These are phyloP conservation scores for Carex sylvatica DNA, from an alignment of 202 grass and related monocot species.

Conservation along the genomic window DNA sequence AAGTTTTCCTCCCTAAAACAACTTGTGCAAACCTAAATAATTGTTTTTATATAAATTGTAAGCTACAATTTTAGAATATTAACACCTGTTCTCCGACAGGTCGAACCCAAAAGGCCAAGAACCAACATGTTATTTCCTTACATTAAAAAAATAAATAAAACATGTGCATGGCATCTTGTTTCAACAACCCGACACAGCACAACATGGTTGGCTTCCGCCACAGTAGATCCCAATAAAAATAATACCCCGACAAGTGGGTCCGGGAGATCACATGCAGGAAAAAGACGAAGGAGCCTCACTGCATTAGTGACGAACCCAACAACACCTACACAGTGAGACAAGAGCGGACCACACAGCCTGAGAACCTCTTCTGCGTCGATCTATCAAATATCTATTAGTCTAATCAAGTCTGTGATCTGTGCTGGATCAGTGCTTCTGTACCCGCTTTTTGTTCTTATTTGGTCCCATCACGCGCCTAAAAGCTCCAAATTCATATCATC, in stretches of 20 bases:
- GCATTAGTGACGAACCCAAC: background rate
- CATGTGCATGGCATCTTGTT: background rate
- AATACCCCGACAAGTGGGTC: background rate
- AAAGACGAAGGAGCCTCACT: background rate
- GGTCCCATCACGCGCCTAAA: conserved; percentile 1
- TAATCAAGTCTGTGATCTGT: background rate
- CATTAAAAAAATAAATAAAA: no score
- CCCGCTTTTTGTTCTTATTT: conserved; percentile 22
- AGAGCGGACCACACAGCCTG: background rate
- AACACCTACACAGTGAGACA: background rate
- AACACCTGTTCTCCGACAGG: background rate
- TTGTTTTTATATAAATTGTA: background rate
- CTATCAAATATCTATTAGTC: no score
- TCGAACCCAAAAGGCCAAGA: no score
- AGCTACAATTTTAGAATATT: background rate
- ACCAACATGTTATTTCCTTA: no score
- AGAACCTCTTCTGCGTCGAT: no score
- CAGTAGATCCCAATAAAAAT: background rate
- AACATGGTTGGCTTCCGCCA: background rate
- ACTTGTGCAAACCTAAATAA: no score
- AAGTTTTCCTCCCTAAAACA: no score
- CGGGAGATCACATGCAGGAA: background rate
- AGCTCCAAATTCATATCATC: background rate
- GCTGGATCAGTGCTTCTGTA: background rate
- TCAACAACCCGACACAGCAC: background rate